Conservation (phyloP, 2,329 filamentous ascomycete species). For the Colletotrichum lindemuthianum region DNA sequence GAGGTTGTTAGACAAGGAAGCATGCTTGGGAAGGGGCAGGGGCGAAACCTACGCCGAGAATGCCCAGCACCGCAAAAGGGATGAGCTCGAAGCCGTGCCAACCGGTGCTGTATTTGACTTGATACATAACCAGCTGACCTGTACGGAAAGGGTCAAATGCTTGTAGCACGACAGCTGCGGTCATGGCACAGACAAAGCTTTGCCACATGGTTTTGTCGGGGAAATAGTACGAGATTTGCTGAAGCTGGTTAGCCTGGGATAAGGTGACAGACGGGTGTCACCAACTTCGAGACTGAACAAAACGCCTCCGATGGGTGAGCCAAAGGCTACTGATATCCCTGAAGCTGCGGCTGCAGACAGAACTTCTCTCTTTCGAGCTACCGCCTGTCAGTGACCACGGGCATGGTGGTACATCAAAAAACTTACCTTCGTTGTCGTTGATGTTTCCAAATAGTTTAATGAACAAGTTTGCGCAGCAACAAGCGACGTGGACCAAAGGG, state of each 20-base stretch:
- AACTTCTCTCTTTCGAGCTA: constrained; percentile 91
- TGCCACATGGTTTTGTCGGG: constrained; percentile 99
- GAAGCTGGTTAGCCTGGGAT: constrained; percentile 22
- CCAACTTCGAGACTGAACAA: constrained; percentile 90
- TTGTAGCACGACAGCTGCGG: constrained; percentile 93
- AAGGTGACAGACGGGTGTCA: not conserved
- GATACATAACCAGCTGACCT: constrained; percentile 94
- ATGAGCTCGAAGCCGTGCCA: constrained; percentile 97
- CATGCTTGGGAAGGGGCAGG: not conserved
- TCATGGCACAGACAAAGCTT: constrained; percentile 98
- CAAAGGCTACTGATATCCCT: constrained; percentile 93
- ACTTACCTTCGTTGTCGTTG: constrained; percentile 83
- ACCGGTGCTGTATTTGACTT: constrained; percentile 89
- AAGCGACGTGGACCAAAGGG: constrained; percentile 93
- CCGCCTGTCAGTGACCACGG: not conserved
- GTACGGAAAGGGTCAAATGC: constrained; percentile 94
- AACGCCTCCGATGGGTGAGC: constrained; percentile 92
- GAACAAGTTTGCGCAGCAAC: constrained; percentile 93
- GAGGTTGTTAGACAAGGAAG: constrained; percentile 30
- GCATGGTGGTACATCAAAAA: not conserved
- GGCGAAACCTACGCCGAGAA: constrained; percentile 70
- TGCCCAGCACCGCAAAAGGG: constrained; percentile 86
- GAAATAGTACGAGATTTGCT: constrained; percentile 96
- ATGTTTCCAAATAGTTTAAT: constrained; percentile 88
- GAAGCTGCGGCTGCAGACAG: constrained; percentile 92